Conservation (phyloP, 495 filamentous ascomycete genomes). For the Penicillium bialowiezense region DNA sequence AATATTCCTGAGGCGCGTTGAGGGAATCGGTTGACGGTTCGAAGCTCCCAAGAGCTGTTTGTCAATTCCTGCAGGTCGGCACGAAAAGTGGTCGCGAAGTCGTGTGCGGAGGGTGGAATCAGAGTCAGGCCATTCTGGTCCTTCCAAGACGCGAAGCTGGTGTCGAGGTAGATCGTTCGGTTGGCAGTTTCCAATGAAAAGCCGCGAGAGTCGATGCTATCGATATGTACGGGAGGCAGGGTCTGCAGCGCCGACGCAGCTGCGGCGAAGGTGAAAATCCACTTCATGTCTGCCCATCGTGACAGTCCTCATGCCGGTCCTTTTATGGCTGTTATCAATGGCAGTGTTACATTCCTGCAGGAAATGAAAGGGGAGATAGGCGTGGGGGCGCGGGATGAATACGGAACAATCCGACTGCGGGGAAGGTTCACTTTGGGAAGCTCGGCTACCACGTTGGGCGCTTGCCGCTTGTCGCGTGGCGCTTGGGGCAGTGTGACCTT, state of each 20-base stretch:
- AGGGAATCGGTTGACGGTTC: conserved; percentile 21
- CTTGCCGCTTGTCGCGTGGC: too few relatives aligned
- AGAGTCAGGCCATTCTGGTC: conserved; percentile 46
- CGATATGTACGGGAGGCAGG: conserved; percentile 13
- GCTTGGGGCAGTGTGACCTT: too few relatives aligned
- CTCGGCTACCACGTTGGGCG: too few relatives aligned
- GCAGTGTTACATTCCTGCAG: conserved; percentile 12
- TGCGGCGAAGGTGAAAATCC: conserved; percentile 5
- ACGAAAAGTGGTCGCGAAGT: conserved; percentile 48
- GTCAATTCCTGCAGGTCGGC: conserved; percentile 42
- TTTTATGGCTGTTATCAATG: background rate
- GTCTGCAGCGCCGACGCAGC: conserved; percentile 19
- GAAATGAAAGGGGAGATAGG: background rate
- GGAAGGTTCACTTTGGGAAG: conserved; percentile 12
- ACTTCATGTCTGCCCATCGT: conserved; percentile 11
- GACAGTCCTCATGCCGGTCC: background rate
- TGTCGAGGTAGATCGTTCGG: conserved; percentile 22
- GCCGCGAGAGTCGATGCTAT: background rate
- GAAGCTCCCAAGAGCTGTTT: conserved; percentile 25
- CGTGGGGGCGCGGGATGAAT: conserved; percentile 1
- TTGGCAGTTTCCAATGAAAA: conserved; percentile 14
- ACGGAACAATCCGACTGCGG: background rate
- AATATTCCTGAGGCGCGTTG: conserved; percentile 29
- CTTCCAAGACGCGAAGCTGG: conserved; percentile 14
- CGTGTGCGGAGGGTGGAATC: conserved; percentile 48